These are phyloP conservation scores for Penicillium polonicum DNA, from an alignment of 2,329 filamentous ascomycete species.

Conservation along the genomic window DNA sequence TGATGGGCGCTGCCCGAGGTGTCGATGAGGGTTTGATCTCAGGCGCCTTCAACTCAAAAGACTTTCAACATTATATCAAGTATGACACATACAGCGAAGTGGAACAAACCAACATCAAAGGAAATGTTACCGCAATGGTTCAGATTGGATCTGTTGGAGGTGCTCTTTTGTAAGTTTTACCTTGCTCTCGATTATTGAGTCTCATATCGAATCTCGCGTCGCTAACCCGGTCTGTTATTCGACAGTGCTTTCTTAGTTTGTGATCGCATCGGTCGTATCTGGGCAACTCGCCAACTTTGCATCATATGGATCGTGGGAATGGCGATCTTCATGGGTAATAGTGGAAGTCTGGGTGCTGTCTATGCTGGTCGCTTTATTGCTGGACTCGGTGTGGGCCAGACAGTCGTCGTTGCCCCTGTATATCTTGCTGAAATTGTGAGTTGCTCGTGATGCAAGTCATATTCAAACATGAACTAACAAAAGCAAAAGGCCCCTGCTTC, in stretches of 20 bases:
- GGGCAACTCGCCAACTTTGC: conserved; percentile 44
- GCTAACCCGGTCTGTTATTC: not conserved
- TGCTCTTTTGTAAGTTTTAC: conserved; percentile 55
- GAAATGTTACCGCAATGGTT: conserved; percentile 78
- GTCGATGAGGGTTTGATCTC: conserved; percentile 79
- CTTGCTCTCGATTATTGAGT: not conserved
- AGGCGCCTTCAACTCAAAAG: conserved; percentile 66
- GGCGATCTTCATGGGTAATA: conserved; percentile 46
- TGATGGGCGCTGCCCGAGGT: conserved; percentile 74
- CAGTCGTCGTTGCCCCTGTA: conserved; percentile 55
- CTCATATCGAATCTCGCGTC: not conserved
- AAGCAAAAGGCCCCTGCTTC: conserved; percentile 55
- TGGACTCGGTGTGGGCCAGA: conserved; percentile 46
- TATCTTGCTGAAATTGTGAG: conserved; percentile 68
- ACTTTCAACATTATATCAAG: conserved; percentile 62
- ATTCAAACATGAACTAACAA: not conserved
- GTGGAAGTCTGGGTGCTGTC: conserved; percentile 40
- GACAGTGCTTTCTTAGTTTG: conserved; percentile 51
- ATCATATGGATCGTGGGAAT: conserved; percentile 44
- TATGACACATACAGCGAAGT: conserved; percentile 54
- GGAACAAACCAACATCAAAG: conserved; percentile 66
- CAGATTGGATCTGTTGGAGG: conserved; percentile 74
- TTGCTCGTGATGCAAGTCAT: not conserved
- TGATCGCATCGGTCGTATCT: conserved; percentile 47
- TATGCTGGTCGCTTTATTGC: conserved; percentile 48